phyloP scores from a whole-genome alignment of 2,329 filamentous ascomycete species.

The Xylariaceae sp. region DNA sequence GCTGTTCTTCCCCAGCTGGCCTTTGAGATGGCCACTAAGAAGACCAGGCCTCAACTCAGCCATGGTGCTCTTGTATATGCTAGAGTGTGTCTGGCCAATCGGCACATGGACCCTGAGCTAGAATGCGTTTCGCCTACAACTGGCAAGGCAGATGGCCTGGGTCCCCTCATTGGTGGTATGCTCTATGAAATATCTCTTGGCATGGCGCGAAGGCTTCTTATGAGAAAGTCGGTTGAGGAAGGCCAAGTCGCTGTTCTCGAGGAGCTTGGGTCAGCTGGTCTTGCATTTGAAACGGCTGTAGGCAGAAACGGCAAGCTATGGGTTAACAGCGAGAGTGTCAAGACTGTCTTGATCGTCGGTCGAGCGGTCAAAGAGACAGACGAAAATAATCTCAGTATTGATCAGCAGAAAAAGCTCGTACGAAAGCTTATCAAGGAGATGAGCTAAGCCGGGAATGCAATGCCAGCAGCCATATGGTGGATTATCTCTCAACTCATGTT shows the following conservation, averaged over 20 bases:
- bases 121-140: constrained; percentile 87
- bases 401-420: constrained; percentile 74
- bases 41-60: constrained; percentile 81
- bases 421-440: constrained; percentile 67
- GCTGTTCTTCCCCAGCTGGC: constrained; percentile 83
- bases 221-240: constrained; percentile 63
- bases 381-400: constrained; percentile 64
- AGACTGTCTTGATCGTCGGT: constrained; percentile 78
- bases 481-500: not conserved
- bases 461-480: constrained; percentile 15
- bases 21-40: constrained; percentile 93
- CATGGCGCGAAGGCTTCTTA: constrained; percentile 81
- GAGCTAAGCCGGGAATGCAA: constrained; percentile 45
- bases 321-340: constrained; percentile 80
- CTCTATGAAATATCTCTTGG: constrained; percentile 79
- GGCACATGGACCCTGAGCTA: constrained; percentile 86
- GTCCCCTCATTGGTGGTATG: constrained; percentile 84
- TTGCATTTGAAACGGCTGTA: constrained; percentile 92
- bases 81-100: constrained; percentile 76
- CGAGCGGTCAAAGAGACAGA: constrained; percentile 81
- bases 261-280: constrained; percentile 74
- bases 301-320: constrained; percentile 92
- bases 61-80: constrained; percentile 86
- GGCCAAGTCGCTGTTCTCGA: constrained; percentile 77
- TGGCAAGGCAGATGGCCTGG: constrained; percentile 86